Conservation (phyloP, 805 yeast species). For the Kluyveromyces wickerhamii region DNA sequence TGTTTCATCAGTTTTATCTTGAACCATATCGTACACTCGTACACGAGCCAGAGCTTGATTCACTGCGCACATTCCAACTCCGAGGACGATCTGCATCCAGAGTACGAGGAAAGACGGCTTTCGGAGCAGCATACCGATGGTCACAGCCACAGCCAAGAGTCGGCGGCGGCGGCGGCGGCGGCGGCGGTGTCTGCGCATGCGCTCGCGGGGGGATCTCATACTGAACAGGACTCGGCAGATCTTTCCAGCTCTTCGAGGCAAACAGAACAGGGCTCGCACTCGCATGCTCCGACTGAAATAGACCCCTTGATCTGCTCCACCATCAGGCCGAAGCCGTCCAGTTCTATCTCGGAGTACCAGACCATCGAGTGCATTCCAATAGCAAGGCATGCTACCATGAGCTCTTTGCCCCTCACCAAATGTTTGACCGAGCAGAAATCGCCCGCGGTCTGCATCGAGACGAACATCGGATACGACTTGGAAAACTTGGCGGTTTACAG, state of each 20-base stretch:
- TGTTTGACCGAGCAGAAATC: constrained; percentile 4
- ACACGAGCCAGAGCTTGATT: constrained; percentile 74
- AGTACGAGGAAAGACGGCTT: no score
- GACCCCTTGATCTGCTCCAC: constrained; percentile 11
- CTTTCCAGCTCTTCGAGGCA: no score
- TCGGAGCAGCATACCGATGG: no score
- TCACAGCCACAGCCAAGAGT: no score
- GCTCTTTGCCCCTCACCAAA: background rate
- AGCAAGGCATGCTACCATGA: constrained; percentile 6
- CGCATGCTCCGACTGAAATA: constrained; percentile 3
- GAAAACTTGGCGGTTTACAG: constrained; percentile 29
- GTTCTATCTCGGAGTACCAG: constrained; percentile 1
- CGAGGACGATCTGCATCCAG: constrained; percentile 22
- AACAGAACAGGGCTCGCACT: no score
- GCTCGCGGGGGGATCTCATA: no score
- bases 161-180: no score
- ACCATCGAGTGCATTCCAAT: constrained; percentile 13
- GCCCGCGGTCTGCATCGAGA: constrained; percentile 24
- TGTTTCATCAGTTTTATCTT: constrained; percentile 49
- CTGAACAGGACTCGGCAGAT: no score
- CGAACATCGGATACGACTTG: constrained; percentile 30
- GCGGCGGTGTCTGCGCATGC: no score
- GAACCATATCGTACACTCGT: constrained; percentile 58
- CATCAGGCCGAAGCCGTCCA: constrained; percentile 2
- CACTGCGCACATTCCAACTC: constrained; percentile 67